Conservation (phyloP, 148 eudicot genomes). For the Vaccinium darrowii region DNA sequence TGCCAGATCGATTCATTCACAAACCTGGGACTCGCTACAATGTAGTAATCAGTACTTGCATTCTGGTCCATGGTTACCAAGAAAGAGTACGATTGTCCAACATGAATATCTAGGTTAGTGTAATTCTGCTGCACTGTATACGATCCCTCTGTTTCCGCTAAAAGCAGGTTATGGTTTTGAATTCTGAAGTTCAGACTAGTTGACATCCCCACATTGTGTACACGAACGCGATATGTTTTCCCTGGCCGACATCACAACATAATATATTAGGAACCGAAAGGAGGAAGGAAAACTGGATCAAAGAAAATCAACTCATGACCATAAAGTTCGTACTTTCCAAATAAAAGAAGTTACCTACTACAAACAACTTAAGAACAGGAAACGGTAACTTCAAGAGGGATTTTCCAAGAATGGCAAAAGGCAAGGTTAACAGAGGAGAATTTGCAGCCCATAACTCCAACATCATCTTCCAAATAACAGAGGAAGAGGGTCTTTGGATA, state of each 20-base stretch:
- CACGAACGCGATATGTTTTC: constrained; percentile 86
- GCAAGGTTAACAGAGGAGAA: constrained; percentile 2
- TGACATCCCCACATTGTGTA: constrained; percentile 86
- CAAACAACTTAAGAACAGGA: constrained; percentile 3
- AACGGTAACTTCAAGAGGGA: not conserved
- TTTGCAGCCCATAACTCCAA: not conserved
- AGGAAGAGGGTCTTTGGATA: not conserved
- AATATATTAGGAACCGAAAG: not conserved
- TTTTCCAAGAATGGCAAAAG: not conserved
- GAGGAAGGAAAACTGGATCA: not conserved
- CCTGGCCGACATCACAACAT: constrained; percentile 46
- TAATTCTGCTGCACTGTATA: constrained; percentile 96
- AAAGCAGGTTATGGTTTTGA: constrained; percentile 81
- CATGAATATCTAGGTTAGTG: constrained; percentile 92
- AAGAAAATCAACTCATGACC: not conserved
- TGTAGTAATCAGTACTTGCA: constrained; percentile 93
- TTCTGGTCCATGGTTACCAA: constrained; percentile 91
- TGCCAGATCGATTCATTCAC: constrained; percentile 80
- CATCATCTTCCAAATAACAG: not conserved
- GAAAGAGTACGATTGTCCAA: constrained; percentile 97
- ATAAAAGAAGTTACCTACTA: not conserved
- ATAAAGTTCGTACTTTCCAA: not conserved
- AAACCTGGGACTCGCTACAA: constrained; percentile 89
- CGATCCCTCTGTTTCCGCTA: constrained; percentile 94
- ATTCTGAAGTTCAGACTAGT: constrained; percentile 96